Base-by-base conservation (phyloP, 352 stramenopile genomes). In the Phytophthora meadii region DNA sequence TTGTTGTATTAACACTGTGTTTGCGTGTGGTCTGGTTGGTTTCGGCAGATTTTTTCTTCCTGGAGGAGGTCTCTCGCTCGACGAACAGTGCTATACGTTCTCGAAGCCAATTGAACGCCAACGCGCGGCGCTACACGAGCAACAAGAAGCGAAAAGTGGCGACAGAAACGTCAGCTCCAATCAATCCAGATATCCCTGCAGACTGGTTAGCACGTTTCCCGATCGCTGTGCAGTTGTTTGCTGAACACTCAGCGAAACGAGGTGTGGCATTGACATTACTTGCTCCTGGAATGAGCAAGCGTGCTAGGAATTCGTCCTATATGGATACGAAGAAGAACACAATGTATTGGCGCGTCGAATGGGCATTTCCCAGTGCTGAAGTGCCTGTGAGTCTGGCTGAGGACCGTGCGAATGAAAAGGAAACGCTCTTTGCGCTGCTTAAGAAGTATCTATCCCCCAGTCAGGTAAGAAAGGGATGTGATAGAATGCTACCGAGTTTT, bases 221-320 rank as follows among this genome's bases (percentile, higher is more conserved):
- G 1, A 77, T 88, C 37, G 68, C 79, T 22, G 79, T 85, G 24
- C 88, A 95, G 54, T 28, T 88, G 4, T 74, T 95, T 53, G 84
- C 87, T 15, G 65, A 91, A 51, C 81, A 92, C 34, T 79, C 88
- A 6, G 71, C 71, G 3, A 90, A 93, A 50, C 79, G 84, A 27
- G 85, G 86, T 5, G 80, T 94, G 10, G 69, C 68, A 6, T 59
- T 95, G 40, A 93, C 83, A 22, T 50, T 95, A 10, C 70, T 94
- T 7, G 85, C 88, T 15, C 82, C 85, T 0, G 88, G 88, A 5
- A 95, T 95, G 88, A 93, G 77, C 62, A 94, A 94, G 41, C 85
- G 82, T 39, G 51, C 70, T 15, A 72, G 80, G 30, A 95, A 94
- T 58, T 89, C 85, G 19, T 94, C 85, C 17, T 89, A 81, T 49